These are phyloP conservation scores for Kuraishia piskuri DNA, from an alignment of 805 yeast genomes.

Conservation along the genomic window DNA sequence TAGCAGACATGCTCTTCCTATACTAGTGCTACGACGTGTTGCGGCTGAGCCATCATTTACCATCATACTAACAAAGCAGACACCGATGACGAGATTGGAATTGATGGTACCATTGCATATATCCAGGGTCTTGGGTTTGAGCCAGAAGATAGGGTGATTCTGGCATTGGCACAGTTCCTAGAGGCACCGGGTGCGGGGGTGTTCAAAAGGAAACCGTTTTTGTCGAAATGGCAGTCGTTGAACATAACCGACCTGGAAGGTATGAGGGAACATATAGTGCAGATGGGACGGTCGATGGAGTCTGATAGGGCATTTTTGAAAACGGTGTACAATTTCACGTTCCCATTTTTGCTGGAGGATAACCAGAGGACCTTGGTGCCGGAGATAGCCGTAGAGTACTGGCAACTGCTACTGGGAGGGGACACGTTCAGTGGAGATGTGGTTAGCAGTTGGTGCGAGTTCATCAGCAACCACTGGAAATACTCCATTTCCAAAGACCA, in stretches of 20 bases:
- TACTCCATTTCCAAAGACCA: conserved; percentile 58
- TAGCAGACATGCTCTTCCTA: too few species aligned
- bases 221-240: conserved; percentile 44
- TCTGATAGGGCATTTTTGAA: conserved; percentile 36
- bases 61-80: neutral
- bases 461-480: conserved; percentile 34
- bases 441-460: conserved; percentile 43
- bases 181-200: conserved; percentile 60
- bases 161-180: conserved; percentile 63
- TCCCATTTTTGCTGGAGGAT: conserved; percentile 52
- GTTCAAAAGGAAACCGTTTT: conserved; percentile 41
- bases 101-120: conserved; percentile 71
- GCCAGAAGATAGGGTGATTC: conserved; percentile 66
- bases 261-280: conserved; percentile 36
- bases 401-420: conserved; percentile 56
- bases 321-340: conserved; percentile 62
- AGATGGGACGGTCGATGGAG: conserved; percentile 23
- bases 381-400: conserved; percentile 65
- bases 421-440: conserved; percentile 27
- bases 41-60: neutral
- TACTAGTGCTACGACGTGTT: neutral
- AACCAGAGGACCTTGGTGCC: conserved; percentile 46
- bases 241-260: conserved; percentile 21
- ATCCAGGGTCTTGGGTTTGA: conserved; percentile 58
- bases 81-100: conserved; percentile 34